A percentile compares a stretch with the other conserved stretches of the same genome.
These are phyloP conservation scores for Diaporthe helianthi DNA, from an alignment of 2,329 filamentous ascomycete genomes.

Conservation along the genomic window DNA sequence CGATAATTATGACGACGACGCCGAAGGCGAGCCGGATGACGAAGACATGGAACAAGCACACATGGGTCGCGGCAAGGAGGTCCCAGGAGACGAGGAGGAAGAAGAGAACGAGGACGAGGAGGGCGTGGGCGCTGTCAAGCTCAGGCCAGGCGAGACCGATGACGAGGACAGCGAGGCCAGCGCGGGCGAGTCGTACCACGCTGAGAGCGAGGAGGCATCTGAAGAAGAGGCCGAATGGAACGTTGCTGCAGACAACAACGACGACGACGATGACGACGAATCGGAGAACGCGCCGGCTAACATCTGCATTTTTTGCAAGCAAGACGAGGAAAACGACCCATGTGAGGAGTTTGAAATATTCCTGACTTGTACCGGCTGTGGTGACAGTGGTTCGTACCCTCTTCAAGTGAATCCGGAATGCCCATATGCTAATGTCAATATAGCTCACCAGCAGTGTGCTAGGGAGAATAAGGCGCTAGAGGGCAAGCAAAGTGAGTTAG, in stretches of 20 bases:
- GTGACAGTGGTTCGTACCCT: conserved; percentile 76
- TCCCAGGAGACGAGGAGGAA: conserved; percentile 36
- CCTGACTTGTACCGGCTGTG: conserved; percentile 78
- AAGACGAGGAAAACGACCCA: conserved; percentile 83
- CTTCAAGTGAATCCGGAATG: background rate
- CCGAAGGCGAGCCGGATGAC: conserved; percentile 41
- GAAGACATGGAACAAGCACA: conserved; percentile 28
- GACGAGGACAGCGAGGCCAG: conserved; percentile 51
- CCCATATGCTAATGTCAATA: conserved; percentile 48
- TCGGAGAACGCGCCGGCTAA: conserved; percentile 58
- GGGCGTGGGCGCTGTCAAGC: conserved; percentile 64
- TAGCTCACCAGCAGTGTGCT: conserved; percentile 92
- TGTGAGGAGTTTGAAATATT: conserved; percentile 82
- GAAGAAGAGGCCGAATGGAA: conserved; percentile 61
- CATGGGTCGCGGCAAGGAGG: conserved; percentile 34
- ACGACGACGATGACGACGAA: conserved; percentile 64
- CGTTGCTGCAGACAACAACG: conserved; percentile 61
- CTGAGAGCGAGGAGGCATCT: conserved; percentile 46
- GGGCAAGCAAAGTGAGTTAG: conserved; percentile 66
- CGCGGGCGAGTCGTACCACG: conserved; percentile 46
- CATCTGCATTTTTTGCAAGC: conserved; percentile 75
- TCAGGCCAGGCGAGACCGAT: conserved; percentile 59
- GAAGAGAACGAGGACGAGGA: conserved; percentile 54
- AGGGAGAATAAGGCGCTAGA: conserved; percentile 71
- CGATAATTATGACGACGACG: conserved; percentile 43